phyloP scores from a whole-genome alignment of 805 yeast genomes.

The Candida easanensis region DNA sequence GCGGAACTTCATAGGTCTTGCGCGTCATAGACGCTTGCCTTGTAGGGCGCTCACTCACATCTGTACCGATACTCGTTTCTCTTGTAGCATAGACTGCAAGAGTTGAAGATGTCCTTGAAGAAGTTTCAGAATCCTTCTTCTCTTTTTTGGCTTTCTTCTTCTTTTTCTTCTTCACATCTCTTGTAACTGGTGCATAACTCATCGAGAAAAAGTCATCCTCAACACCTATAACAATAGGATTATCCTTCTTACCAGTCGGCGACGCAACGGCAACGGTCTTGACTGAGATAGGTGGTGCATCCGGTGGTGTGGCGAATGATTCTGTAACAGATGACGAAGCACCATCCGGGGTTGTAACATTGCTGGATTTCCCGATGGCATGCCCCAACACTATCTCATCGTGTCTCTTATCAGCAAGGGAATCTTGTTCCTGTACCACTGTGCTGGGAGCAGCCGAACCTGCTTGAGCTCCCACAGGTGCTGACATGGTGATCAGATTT shows the following conservation, averaged over 20 bases:
- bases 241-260: not conserved
- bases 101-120: too few species aligned
- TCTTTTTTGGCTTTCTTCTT: conserved; percentile 20
- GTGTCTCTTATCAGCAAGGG: conserved; percentile 18
- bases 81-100: too few species aligned
- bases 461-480: not conserved
- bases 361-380: conserved; percentile 25
- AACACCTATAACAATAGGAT: conserved; percentile 1
- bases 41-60: too few species aligned
- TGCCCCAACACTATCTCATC: conserved; percentile 25
- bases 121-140: conserved; percentile 1
- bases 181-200: conserved; percentile 4
- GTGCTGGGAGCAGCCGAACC: not conserved
- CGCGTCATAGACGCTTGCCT: not conserved
- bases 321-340: conserved; percentile 1
- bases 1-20: not conserved
- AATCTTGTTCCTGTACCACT: not conserved
- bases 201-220: conserved; percentile 30
- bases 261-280: not conserved
- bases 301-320: not conserved
- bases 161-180: conserved; percentile 16
- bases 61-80: too few species aligned
- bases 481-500: not conserved
- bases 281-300: not conserved
- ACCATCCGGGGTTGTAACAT: conserved; percentile 23